Base-by-base conservation (phyloP, 2,329 filamentous ascomycete genomes). In the Pyrenochaeta sp. region DNA sequence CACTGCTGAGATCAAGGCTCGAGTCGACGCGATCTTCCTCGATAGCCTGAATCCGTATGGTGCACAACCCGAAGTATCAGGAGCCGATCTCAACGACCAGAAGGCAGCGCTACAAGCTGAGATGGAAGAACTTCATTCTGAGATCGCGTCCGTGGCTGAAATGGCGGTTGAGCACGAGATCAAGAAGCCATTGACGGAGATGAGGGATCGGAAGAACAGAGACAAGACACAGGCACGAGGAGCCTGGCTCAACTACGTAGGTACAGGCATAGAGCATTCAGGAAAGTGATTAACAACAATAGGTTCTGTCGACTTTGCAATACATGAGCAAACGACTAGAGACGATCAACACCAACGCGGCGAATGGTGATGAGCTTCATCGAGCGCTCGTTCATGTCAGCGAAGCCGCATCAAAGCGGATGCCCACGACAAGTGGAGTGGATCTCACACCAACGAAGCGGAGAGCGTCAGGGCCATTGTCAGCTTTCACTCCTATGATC, bases 131-230 rank as follows among this genome's bases (percentile, higher is more conserved):
- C 73, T 90, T 3, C 86, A 87, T 55, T 75, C 84, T 0, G 87
- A 90, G 61, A 84, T 90, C 27, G 72, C 86, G 0, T 82, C 86
- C 0, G 83, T 90, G 2, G 81, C 85, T 6, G 82, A 87, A 50
- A 89, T 90, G 82, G 83, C 86, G 0, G 77, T 85, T 1, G 84
- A 89, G 53, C 81, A 87, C 55, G 83, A 88, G 60, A 80, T 85
- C 53, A 74, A 87, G 4, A 79, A 83, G 46, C 86, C 86, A 0
- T 82, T 86, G 1, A 69, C 82, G 5, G 65, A 71, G 8, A 59
- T 62, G 17, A 66, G 73, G 40, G 54, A 70, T 15, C 60, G 68
- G 7, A 67, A 65, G 17, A 66, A 71, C 19, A 57, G 61, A 20
- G 69, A 75, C 31, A 54, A 60, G 17, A 54, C 51, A 13, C 60